Evolutionary conservation across 208 protist genomes (phyloP), one percentile per base, ranked within the genome.

Genomic region (Sergeia podlipaevii): DNA sequence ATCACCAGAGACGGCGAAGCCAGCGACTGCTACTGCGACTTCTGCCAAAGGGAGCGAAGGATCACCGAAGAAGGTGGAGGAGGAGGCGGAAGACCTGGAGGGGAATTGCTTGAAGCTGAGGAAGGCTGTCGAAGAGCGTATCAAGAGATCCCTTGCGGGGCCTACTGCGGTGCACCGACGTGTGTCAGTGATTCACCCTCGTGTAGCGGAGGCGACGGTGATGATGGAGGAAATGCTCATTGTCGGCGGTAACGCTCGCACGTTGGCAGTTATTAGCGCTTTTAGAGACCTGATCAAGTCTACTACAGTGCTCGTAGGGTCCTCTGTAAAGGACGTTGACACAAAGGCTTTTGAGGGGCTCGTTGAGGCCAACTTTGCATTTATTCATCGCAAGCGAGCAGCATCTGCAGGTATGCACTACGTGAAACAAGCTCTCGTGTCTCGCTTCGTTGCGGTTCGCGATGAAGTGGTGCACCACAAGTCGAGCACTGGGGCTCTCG

Each of bases 141-240:
- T 28, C 23, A 38, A 41, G 47, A 28, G 47, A 0, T 33, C 47
- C 30, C 47, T 33, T 15, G 30, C 42, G 57, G 7, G 54, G 48
- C 30, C 48, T 55, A 52, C 52, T 48, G 7, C 17, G 47, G 39
- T 39, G 52, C 37, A 42, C 23, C 18, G 15, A 6, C 60, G 45
- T 41, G 56, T 53, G 39, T 50, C 30, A 33, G 57, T 74, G 17
- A 69, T 91, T 20, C 84, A 91, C 60, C 76, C 80, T 23, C 84
- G 76, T 28, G 78, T 91, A 24, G 84, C 77, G 0, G 84, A 91
- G 69, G 63, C 77, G 36, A 68, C 69, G 8, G 41, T 86, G 32
- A 52, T 91, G 65, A 89, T 91, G 72, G 77, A 81, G 49, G 62
- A 78, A 42, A 85, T 86, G 84, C 63, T 72, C 8, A 45, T 91